Evolutionary conservation across 495 filamentous ascomycete species (phyloP), one percentile per base, ranked within the genome.

Genomic region (Penicillium chermesinum): DNA sequence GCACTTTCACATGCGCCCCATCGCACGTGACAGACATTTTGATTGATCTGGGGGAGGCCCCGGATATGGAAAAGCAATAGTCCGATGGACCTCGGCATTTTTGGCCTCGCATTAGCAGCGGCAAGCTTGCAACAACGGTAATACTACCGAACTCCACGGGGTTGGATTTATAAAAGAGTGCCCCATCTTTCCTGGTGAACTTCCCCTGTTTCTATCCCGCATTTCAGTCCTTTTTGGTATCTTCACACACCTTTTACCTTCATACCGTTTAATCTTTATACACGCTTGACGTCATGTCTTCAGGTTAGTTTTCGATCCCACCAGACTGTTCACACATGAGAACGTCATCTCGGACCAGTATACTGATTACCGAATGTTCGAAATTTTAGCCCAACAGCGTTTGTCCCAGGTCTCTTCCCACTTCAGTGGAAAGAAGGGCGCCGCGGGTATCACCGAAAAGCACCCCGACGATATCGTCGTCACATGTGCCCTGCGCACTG

Each of bases 401-500:
- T 74, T 87, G 37, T 75, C 69, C 48, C 81, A 86, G 54, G 75
- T 87, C 36, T 71, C 78, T 45, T 76, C 76, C 57, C 84, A 87
- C 62, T 69, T 87, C 54, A 63, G 69, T 25, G 58, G 61, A 56
- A 63, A 66, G 58, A 71, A 72, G 38, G 76, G 81, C 37, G 71
- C 66, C 40, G 70, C 78, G 42, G 68, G 65, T 6, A 59, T 88
- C 51, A 70, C 79, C 36, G 68, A 77, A 55, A 85, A 87, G 61
- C 73, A 77, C 51, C 78, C 84, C 34, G 80, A 87, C 66, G 85
- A 88, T 62, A 81, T 97, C 61, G 93, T 98, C 50, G 80, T 98
- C 47, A 96, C 93, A 54, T 87, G 85, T 58, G 89, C 88, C 53
- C 87, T 96, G 61, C 90, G 93, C 45, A 94, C 89, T 14, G 80